phyloP scores from a whole-genome alignment of 2,329 filamentous ascomycete species.

The Nannizziopsis arthrosporioides region DNA sequence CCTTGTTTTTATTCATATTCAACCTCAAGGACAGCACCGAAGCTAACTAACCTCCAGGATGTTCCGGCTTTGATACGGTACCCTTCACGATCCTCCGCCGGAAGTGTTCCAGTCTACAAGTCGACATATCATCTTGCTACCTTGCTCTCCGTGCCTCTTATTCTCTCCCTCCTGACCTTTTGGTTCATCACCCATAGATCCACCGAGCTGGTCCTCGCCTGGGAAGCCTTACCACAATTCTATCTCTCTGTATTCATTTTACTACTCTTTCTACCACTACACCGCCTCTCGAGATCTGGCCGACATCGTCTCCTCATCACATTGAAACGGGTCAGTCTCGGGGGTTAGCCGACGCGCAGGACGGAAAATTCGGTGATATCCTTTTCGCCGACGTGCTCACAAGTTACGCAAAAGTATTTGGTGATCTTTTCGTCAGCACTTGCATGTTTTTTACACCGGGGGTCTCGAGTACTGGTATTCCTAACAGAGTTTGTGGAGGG shows the following conservation, averaged over 20 bases:
- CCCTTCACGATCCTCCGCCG: constrained; percentile 57
- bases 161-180: constrained; percentile 63
- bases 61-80: constrained; percentile 80
- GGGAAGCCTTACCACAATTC: constrained; percentile 76
- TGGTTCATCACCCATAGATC: constrained; percentile 68
- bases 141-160: constrained; percentile 60
- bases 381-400: constrained; percentile 88
- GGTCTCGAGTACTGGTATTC: constrained; percentile 63
- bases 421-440: constrained; percentile 73
- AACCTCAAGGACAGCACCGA: neutral
- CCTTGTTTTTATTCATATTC: neutral
- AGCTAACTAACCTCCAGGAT: constrained; percentile 42
- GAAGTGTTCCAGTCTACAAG: constrained; percentile 62
- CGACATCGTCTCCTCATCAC: constrained; percentile 64
- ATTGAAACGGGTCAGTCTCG: constrained; percentile 66
- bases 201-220: constrained; percentile 56
- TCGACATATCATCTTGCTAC: constrained; percentile 79
- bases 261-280: constrained; percentile 61
- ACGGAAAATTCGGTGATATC: constrained; percentile 92
- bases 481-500: constrained; percentile 72
- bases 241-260: constrained; percentile 63
- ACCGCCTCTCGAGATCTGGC: constrained; percentile 56
- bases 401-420: constrained; percentile 84
- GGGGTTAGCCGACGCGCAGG: constrained; percentile 73
- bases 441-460: constrained; percentile 78